phyloP scores from a whole-genome alignment of 352 stramenopile genomes.

The Phytophthora rubi region DNA sequence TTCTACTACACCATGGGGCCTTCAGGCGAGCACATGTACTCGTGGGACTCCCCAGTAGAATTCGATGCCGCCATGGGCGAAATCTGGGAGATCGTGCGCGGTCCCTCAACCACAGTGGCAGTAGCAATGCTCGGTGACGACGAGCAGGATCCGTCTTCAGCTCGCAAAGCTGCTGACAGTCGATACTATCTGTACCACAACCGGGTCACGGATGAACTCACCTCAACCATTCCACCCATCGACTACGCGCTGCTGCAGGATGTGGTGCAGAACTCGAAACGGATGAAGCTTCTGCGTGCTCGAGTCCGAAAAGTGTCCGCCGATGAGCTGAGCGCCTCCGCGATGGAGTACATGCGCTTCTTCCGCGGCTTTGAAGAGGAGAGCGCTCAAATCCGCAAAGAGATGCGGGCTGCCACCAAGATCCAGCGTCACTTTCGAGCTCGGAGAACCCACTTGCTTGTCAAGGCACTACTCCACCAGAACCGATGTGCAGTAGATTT shows the following conservation, averaged over 20 bases:
- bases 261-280: conserved; percentile 74
- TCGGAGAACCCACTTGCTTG: conserved; percentile 44
- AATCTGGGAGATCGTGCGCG: conserved; percentile 64
- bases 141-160: conserved; percentile 9
- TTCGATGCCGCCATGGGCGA: conserved; percentile 71
- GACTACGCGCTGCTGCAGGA: conserved; percentile 71
- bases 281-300: conserved; percentile 63
- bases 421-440: conserved; percentile 77
- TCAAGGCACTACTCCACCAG: conserved; percentile 59
- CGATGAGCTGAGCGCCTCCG: conserved; percentile 46
- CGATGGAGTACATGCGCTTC: conserved; percentile 81
- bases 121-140: conserved; percentile 4
- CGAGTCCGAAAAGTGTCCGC: conserved; percentile 60
- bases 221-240: conserved; percentile 53
- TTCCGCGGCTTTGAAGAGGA: conserved; percentile 70
- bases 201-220: conserved; percentile 57
- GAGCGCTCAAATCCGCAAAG: conserved; percentile 51
- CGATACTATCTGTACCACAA: conserved; percentile 75
- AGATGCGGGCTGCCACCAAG: conserved; percentile 54
- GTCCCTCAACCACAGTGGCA: conserved; percentile 20
- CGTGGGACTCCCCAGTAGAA: conserved; percentile 73
- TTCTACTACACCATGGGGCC: conserved; percentile 49
- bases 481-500: conserved; percentile 65
- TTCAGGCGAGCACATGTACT: conserved; percentile 30
- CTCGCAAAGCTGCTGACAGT: conserved; percentile 19